Evolutionary conservation across 163 green algal genomes (phyloP).

Genomic region (Chlorella variabilis): DNA sequence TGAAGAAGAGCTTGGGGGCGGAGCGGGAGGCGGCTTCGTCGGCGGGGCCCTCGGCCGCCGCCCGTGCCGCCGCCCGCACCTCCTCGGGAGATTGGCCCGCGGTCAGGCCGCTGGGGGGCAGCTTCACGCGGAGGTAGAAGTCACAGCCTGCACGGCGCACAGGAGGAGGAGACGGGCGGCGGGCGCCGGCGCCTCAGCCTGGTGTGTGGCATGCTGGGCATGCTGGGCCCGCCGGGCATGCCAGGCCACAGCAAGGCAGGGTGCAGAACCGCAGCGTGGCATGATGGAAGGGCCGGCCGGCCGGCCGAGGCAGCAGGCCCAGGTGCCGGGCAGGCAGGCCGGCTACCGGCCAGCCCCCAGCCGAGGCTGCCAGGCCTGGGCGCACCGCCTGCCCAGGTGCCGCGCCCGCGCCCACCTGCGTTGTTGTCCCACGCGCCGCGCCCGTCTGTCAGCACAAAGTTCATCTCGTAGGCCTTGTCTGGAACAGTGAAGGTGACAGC

Average conservation of each 20-base stretch:
- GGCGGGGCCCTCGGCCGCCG: not conserved
- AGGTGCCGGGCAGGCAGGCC: too few relatives aligned
- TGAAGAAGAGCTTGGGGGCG: conserved; percentile 31
- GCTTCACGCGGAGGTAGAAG: conserved; percentile 30
- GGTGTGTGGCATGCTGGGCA: too few relatives aligned
- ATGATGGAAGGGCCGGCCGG: too few relatives aligned
- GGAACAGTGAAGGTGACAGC: not conserved
- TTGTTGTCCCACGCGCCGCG: conserved; percentile 19
- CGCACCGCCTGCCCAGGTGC: too few relatives aligned
- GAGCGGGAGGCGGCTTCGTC: not conserved
- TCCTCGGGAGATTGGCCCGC: not conserved
- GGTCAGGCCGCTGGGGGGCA: not conserved
- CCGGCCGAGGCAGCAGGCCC: too few relatives aligned
- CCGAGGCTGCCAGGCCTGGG: not conserved
- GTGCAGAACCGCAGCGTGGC: too few relatives aligned
- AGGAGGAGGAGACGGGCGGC: too few relatives aligned
- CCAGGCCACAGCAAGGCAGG: not conserved
- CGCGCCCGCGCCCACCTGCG: not conserved
- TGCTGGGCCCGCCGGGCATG: too few relatives aligned
- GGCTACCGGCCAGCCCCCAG: not conserved
- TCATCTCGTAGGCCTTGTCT: conserved; percentile 18
- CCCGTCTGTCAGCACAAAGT: conserved; percentile 29
- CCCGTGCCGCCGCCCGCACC: not conserved
- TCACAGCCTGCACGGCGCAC: conserved; percentile 5
- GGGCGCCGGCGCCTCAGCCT: too few relatives aligned